phyloP scores from a whole-genome alignment of 2,329 filamentous ascomycete species.

The Colletotrichum orbiculare region DNA sequence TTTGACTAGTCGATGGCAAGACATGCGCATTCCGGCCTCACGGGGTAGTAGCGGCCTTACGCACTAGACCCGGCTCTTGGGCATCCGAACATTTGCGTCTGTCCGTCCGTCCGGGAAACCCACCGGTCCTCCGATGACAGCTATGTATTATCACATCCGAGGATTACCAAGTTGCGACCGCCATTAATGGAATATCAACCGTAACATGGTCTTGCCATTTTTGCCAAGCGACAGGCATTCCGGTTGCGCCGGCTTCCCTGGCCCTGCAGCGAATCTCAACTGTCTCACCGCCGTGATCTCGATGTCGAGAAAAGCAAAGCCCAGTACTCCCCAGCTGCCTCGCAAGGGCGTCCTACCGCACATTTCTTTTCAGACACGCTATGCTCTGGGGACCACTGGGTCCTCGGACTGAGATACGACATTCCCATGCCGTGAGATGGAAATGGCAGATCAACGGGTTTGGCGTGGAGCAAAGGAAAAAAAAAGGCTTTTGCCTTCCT shows the following conservation, averaged over 20 bases:
- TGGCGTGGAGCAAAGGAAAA: too few relatives aligned
- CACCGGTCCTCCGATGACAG: slow-evolving; percentile 18
- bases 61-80: background rate
- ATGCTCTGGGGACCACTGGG: background rate
- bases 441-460: too few relatives aligned
- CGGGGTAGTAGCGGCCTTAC: too few relatives aligned
- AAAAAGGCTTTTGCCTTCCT: too few relatives aligned
- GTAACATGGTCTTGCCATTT: too few relatives aligned
- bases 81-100: background rate
- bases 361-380: slow-evolving; percentile 11
- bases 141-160: background rate
- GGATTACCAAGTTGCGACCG: slow-evolving; percentile 5
- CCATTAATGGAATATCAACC: too few relatives aligned
- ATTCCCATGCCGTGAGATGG: too few relatives aligned
- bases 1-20: too few relatives aligned
- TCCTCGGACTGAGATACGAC: too few relatives aligned
- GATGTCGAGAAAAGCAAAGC: slow-evolving; percentile 27
- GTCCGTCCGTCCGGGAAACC: slow-evolving; percentile 8
- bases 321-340: slow-evolving; percentile 23
- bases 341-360: slow-evolving; percentile 31
- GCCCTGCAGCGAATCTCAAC: slow-evolving; percentile 12
- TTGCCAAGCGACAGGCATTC: slow-evolving; percentile 16
- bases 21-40: too few relatives aligned
- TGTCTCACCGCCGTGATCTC: slow-evolving; percentile 32
- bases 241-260: slow-evolving; percentile 8